Base-by-base conservation (phyloP, 805 yeast species). In the Pichia phayaonensis region DNA sequence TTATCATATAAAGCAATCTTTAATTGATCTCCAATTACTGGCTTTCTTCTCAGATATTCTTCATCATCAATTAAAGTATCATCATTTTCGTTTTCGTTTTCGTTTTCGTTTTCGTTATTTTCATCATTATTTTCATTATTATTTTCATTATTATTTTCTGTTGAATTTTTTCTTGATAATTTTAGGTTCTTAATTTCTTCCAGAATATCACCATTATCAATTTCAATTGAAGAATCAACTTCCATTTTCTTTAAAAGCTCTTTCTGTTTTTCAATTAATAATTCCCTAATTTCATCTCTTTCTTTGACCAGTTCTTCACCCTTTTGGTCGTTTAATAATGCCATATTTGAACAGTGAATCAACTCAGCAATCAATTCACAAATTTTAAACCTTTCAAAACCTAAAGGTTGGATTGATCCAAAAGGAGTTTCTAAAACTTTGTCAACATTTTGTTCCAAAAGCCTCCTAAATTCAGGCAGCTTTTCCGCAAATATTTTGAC, bases 331-430 rank as follows among this genome's bases (percentile, higher is more conserved):
- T 90, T 94, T 57, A 94, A 75, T 20, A 90, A 73, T 0, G 85
- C 88, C 98, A 94, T 94, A 68, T 94, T 94, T n/a, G 97, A 89
- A 63, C 99, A 94, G 67, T 94, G 99, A 50, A 94, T 74, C 40
- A 94, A 73, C 62, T 94, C 99, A 0, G 99, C 99, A 45, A 94
- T 80, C 47, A 94, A 72, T 68, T 94, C 99, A 54, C 96, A 83
- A 23, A 94, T 79, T 62, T 90, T 87, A 69, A 94, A 90, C 56
- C 90, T 76, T 59, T 90, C 95, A 65, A 92, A 88, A 0, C 99
- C 99, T 22, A 94, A 70, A 1, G 94, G 90, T 59, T 81, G 83
- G 58, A 78, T 76, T 27, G 68, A 67, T 20, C 89, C 87, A 56
- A 85, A 75, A 39, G 90, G 85, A 34, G 88, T 86, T 47, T 71